A percentile compares a stretch with the other conserved stretches of the same genome.
phyloP scores from a whole-genome alignment of 2,329 filamentous ascomycete species.

The Seiridium unicorne region DNA sequence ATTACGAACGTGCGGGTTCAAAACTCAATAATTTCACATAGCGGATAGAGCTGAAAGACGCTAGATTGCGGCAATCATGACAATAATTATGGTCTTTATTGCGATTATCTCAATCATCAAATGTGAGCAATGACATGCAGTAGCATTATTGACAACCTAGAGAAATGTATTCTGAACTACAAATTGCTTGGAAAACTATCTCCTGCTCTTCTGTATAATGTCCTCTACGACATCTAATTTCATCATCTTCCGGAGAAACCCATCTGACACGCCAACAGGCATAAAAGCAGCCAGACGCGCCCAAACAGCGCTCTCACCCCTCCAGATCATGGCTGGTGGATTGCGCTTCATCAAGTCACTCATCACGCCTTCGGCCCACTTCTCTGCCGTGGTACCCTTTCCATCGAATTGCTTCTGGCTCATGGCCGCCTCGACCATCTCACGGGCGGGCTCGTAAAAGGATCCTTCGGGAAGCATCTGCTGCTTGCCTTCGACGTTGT shows the following conservation, averaged over 20 bases:
- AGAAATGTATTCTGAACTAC: too few relatives aligned
- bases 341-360: slow-evolving; percentile 12
- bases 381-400: slow-evolving; percentile 12
- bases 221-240: slow-evolving; percentile 19
- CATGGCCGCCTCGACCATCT: slow-evolving; percentile 20
- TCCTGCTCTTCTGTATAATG: slow-evolving; percentile 7
- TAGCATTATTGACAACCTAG: too few relatives aligned
- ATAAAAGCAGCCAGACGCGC: slow-evolving; percentile 14
- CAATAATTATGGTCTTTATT: too few relatives aligned
- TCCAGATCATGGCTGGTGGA: slow-evolving; percentile 20
- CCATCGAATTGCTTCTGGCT: slow-evolving; percentile 14
- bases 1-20: too few relatives aligned
- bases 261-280: slow-evolving; percentile 18
- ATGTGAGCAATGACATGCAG: too few relatives aligned
- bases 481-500: background rate
- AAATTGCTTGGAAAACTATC: too few relatives aligned
- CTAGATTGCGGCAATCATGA: too few relatives aligned
- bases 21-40: too few relatives aligned
- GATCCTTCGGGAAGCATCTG: slow-evolving; percentile 20
- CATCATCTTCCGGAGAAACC: slow-evolving; percentile 19
- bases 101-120: too few relatives aligned
- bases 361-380: slow-evolving; percentile 21
- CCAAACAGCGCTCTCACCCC: slow-evolving; percentile 16
- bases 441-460: slow-evolving; percentile 17
- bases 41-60: too few relatives aligned